Percentiles rank a stretch among this genome's conserved stretches.
Conservation (phyloP, 441 rosid genomes). For the Erysimum pusillum region DNA sequence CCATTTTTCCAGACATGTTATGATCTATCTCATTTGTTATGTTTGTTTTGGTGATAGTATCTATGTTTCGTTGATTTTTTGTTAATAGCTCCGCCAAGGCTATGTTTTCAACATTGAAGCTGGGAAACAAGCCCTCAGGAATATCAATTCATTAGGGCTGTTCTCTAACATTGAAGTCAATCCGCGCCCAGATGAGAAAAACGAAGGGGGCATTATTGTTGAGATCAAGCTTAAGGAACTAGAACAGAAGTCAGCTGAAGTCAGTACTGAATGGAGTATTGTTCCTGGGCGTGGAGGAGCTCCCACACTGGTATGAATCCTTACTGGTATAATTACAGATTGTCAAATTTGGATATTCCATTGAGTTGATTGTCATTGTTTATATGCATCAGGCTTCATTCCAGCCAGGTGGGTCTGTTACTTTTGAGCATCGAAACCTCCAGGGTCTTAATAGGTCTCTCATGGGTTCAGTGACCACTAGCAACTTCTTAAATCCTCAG, state of each 20-base stretch:
- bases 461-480: conserved; percentile 93
- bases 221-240: conserved; percentile 97
- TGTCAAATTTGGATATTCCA: background rate
- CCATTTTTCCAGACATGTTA: background rate
- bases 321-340: background rate
- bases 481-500: conserved; percentile 95
- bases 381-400: conserved; percentile 69
- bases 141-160: conserved; percentile 77
- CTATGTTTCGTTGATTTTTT: background rate
- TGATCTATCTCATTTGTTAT: conserved; percentile 17
- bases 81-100: conserved; percentile 80
- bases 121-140: conserved; percentile 90
- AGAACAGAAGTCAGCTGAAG: conserved; percentile 97
- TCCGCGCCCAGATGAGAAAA: conserved; percentile 94
- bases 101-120: conserved; percentile 91
- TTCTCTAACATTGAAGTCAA: conserved; percentile 95
- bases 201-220: conserved; percentile 90
- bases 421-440: conserved; percentile 92
- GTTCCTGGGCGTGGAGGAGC: conserved; percentile 98
- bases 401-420: conserved; percentile 97
- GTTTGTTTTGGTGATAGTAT: conserved; percentile 24
- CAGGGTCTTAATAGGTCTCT: conserved; percentile 90
- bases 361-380: conserved; percentile 11
- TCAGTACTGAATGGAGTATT: conserved; percentile 97
- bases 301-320: conserved; percentile 74